Evolutionary conservation across 495 filamentous ascomycete genomes (phyloP), one percentile per base, ranked within the genome.

Genomic region (Penicillium lagena): DNA sequence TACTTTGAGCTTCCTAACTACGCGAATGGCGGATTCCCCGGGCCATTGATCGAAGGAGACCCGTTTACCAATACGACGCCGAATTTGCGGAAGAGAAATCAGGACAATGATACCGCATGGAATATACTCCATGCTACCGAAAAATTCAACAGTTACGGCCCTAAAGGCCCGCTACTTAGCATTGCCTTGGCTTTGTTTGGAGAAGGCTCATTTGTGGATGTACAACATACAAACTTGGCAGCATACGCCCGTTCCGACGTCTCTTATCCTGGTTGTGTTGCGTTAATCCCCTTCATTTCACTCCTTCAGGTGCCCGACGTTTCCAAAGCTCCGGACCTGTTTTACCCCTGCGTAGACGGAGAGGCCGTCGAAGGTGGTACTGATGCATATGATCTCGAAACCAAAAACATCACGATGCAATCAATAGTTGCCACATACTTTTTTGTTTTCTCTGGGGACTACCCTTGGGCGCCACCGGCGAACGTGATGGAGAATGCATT

Each of bases 1-100:
- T 63, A 60, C 17, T 63, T 63, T 15, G 59, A 63, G 46, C 36
- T 60, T 9, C 59, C 59, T 7, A 58, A 55, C 36, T 60, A 63
- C 45, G 46, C 46, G 42, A 63, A 63, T 30, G 45, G 35, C 13
- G 17, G 41, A 7, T 13, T 17, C 1, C 29, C 47, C 7, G 58
- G 58, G 9, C 34, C 37, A 2, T 35, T 59, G n/a, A 31, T 59
- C 9, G 46, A 42, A 1, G 43, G n/a, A n/a, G n/a, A n/a, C n/a
- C n/a, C n/a, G n/a, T n/a, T n/a, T n/a, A n/a, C n/a, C n/a, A n/a
- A n/a, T n/a, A n/a, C n/a, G n/a, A n/a, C n/a, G n/a, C n/a, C n/a
- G n/a, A 46, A 15, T 40, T 49, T 15, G 47, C 51, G 7, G 29
- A 22, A 12, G 34, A 48, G 28, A 12, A 37, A 9, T 58, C n/a